Evolutionary conservation across 305 asterid genomes (phyloP), one percentile per base, ranked within the genome.

Genomic region (Rubia occidens): DNA sequence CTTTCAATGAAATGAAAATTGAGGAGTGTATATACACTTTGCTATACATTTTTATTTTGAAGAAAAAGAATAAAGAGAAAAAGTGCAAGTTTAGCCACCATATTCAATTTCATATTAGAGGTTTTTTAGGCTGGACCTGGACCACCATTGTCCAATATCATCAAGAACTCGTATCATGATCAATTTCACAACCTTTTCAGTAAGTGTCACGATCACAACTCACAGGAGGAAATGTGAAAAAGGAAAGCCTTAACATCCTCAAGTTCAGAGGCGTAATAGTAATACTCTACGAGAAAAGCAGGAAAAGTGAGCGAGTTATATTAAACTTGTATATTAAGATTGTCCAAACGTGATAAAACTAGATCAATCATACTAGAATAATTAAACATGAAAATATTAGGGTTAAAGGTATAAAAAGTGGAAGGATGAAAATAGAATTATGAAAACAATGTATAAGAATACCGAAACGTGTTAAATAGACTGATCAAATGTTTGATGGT

Each of bases 191-290:
- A 69, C 39, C 62, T 69, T 62, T 37, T 49, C 45, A 49, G 10
- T 51, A 67, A 64, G 64, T 61, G 73, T 68, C 78, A 62, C 11
- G 61, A 26, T 74, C 78, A 68, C 74, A 74, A n/a, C 60, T 54
- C 10, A n/a, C 60, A 54, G n/a, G 37, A 32, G 4, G 37, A 32
- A 32, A 32, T 32, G 37, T 2, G 13, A 4, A 44, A 67, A 43
- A 18, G 10, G 17, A 32, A 60, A 20, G 20, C 15, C 32, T 51
- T 8, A 40, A 56, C 24, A 29, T 8, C 49, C 62, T 47, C 17
- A 47, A 40, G 45, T 42, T 49, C 17, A 49, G 20, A 51, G 56
- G 56, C 14, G 56, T 51, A 51, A 17, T 0, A 42, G 56, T 51
- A 15, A 17, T 6, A 42, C 11, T 9, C 11, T 42, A 42, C 45